These are phyloP conservation scores for Suillus placidus DNA, from an alignment of 768 basidiomycete species.

Conservation along the genomic window DNA sequence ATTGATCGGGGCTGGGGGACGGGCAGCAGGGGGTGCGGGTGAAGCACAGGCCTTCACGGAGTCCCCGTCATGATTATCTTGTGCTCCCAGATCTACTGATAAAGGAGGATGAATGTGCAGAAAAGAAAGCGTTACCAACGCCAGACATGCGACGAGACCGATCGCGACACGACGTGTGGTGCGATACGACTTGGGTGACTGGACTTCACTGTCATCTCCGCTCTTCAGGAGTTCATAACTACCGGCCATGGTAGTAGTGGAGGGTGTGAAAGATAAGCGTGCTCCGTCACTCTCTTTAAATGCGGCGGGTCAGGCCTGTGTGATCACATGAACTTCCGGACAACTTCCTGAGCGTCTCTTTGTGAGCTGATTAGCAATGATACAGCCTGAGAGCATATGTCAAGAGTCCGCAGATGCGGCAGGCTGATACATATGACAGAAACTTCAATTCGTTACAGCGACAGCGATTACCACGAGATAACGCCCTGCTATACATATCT, in stretches of 20 bases:
- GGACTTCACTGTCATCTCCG: neutral
- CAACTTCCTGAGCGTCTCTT: neutral
- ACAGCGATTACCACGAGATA: neutral
- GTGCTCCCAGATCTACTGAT: neutral
- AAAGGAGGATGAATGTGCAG: conserved; percentile 12
- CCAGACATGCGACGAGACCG: conserved; percentile 16
- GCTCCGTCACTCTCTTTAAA: neutral
- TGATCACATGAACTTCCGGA: neutral
- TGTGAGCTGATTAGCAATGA: neutral
- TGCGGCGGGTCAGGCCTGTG: neutral
- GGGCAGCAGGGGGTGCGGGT: conserved; percentile 34
- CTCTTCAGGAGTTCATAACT: conserved; percentile 24
- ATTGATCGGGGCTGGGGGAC: conserved; percentile 47
- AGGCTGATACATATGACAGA: neutral
- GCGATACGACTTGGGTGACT: conserved; percentile 8
- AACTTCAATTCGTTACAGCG: neutral
- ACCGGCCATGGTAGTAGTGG: conserved; percentile 20
- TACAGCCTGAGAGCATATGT: neutral
- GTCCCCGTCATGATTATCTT: conserved; percentile 8
- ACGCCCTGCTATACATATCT: conserved; percentile 18
- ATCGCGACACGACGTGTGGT: conserved; percentile 19
- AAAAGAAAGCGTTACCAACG: conserved; percentile 17
- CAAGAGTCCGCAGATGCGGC: neutral
- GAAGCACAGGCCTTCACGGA: conserved; percentile 39
- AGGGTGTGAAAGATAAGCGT: neutral